A percentile compares a stretch with the other conserved stretches of the same genome.
Conservation (phyloP, 2,329 filamentous ascomycete genomes). For the Neurospora sp. region DNA sequence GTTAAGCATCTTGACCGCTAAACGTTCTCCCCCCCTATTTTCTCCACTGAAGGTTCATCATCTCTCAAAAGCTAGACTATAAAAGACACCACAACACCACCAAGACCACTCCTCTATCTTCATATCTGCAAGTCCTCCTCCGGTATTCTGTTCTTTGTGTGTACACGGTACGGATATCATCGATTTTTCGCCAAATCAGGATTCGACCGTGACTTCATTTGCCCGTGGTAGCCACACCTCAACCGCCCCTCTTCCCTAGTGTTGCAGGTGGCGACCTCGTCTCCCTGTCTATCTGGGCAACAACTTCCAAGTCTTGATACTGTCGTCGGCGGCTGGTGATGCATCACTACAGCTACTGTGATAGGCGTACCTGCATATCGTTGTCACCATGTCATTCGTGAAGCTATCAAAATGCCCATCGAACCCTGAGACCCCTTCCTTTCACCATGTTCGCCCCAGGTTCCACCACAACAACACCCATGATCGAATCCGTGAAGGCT, state of each 20-base stretch:
- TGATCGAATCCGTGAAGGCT: conserved; percentile 41
- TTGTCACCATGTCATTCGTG: conserved; percentile 14
- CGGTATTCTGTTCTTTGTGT: neutral
- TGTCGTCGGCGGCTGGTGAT: conserved; percentile 8
- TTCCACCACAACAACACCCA: conserved; percentile 43
- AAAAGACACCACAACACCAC: neutral
- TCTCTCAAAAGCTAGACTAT: neutral
- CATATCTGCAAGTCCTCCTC: neutral
- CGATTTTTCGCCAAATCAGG: neutral
- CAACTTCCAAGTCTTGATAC: neutral
- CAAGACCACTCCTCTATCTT: neutral
- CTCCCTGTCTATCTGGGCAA: neutral
- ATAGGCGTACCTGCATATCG: neutral
- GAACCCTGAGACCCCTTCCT: conserved; percentile 13
- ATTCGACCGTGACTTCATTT: neutral
- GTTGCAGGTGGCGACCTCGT: neutral
- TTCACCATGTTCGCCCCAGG: conserved; percentile 28
- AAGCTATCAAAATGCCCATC: conserved; percentile 9
- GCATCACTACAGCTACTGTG: neutral
- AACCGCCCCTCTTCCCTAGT: neutral
- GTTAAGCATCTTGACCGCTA: neutral
- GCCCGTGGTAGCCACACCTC: neutral
- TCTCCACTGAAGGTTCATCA: neutral
- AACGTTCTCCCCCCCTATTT: neutral
- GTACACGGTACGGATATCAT: neutral